Conservation (phyloP, 768 basidiomycete genomes). For the Amanita subjunquillea region DNA sequence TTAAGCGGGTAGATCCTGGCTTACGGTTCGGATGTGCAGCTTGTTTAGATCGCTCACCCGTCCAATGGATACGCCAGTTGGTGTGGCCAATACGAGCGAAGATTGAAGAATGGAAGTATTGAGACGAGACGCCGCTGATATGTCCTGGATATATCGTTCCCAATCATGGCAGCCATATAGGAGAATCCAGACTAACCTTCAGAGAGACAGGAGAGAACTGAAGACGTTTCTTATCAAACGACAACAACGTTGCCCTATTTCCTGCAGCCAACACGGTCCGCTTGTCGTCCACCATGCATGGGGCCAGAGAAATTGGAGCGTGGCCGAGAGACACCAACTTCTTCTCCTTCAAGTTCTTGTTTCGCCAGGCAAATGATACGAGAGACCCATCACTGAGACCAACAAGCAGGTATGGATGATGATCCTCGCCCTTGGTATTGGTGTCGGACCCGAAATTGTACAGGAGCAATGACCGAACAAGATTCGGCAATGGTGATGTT, state of each 20-base stretch:
- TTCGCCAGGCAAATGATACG: conserved; percentile 42
- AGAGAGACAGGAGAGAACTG: conserved; percentile 62
- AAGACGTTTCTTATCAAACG: conserved; percentile 54
- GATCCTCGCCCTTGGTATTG: conserved; percentile 20
- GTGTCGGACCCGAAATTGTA: conserved; percentile 47
- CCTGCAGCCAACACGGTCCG: conserved; percentile 62
- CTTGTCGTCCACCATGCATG: conserved; percentile 43
- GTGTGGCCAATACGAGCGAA: conserved; percentile 50
- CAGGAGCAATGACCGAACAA: conserved; percentile 37
- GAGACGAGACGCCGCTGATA: conserved; percentile 40
- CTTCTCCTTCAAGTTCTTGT: conserved; percentile 30
- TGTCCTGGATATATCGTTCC: conserved; percentile 25
- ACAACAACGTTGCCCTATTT: conserved; percentile 58
- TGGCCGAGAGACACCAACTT: conserved; percentile 59
- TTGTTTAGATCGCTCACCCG: conserved; percentile 58
- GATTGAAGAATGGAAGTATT: conserved; percentile 36
- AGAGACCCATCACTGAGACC: conserved; percentile 74
- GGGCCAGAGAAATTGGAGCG: conserved; percentile 51
- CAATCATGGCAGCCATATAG: not conserved
- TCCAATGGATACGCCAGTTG: conserved; percentile 52
- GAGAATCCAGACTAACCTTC: conserved; percentile 30
- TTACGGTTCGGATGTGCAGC: conserved; percentile 71
- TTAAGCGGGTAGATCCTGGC: conserved; percentile 8
- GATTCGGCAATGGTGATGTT: conserved; percentile 26
- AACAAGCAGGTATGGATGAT: conserved; percentile 50